Percentiles rank a stretch among this genome's conserved stretches.
phyloP scores from a whole-genome alignment of 163 green algal genomes.

The Picocystis sp. region DNA sequence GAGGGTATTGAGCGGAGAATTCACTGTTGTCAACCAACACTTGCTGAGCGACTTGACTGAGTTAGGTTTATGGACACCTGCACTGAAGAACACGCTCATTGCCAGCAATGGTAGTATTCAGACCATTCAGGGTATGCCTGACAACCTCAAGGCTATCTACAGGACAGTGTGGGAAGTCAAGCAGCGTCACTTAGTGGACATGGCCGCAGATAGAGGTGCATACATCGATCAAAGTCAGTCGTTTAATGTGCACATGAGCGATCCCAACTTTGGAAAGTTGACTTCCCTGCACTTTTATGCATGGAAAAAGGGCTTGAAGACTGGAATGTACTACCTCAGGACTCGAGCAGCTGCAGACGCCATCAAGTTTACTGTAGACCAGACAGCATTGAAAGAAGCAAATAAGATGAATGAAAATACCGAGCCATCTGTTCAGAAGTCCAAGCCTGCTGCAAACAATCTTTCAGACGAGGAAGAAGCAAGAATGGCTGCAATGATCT shows the following conservation, averaged over 20 bases:
- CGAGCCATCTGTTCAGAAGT: neutral
- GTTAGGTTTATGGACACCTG: constrained; percentile 72
- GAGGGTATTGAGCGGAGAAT: constrained; percentile 90
- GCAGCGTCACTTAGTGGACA: constrained; percentile 88
- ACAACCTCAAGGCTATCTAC: constrained; percentile 84
- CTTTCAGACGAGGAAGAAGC: constrained; percentile 52
- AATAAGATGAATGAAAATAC: constrained; percentile 15
- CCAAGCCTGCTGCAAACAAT: constrained; percentile 18
- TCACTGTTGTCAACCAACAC: constrained; percentile 99
- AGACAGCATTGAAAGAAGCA: constrained; percentile 30
- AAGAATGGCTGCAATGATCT: constrained; percentile 83
- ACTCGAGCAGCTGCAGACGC: constrained; percentile 87
- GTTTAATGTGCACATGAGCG: constrained; percentile 98
- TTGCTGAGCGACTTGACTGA: constrained; percentile 84
- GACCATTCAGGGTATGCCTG: constrained; percentile 63
- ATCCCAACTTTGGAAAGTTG: constrained; percentile 98
- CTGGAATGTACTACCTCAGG: constrained; percentile 93
- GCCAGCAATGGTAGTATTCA: constrained; percentile 78
- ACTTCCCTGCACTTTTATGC: constrained; percentile 96
- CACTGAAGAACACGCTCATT: constrained; percentile 95
- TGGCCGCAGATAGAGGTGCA: constrained; percentile 93
- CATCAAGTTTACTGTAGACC: constrained; percentile 99
- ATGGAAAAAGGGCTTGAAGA: constrained; percentile 81
- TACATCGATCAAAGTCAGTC: constrained; percentile 97
- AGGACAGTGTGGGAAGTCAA: constrained; percentile 99